These are phyloP conservation scores for Nakazawaea siamensis DNA, from an alignment of 805 yeast genomes.

Conservation along the genomic window DNA sequence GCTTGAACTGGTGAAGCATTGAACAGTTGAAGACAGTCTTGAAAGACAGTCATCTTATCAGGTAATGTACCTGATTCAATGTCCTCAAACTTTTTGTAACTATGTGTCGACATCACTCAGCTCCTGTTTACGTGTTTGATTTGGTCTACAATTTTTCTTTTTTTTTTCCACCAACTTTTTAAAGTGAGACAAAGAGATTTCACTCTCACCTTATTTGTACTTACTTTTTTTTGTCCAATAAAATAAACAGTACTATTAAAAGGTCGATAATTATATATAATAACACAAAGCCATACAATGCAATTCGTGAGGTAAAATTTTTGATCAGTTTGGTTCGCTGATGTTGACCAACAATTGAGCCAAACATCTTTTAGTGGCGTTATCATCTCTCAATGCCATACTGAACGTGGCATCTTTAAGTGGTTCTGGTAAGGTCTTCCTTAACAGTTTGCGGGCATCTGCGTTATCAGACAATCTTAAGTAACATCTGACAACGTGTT, in stretches of 20 bases:
- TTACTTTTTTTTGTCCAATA: too few species aligned
- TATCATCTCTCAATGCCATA: conserved; percentile 72
- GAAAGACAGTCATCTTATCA: conserved; percentile 96
- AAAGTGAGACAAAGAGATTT: too few species aligned
- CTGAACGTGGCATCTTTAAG: conserved; percentile 83
- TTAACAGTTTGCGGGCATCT: conserved; percentile 83
- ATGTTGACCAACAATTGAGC: conserved; percentile 72
- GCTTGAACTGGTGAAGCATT: conserved; percentile 88
- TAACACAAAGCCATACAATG: too few species aligned
- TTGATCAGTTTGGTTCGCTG: conserved; percentile 17
- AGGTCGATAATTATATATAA: too few species aligned
- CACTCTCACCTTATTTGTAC: too few species aligned
- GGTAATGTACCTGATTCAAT: conserved; percentile 59
- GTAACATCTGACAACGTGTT: conserved; percentile 92
- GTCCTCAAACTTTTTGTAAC: conserved; percentile 81
- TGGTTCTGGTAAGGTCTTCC: conserved; percentile 79
- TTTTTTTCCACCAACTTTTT: too few species aligned
- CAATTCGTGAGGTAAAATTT: too few species aligned
- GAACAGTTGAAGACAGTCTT: conserved; percentile 88
- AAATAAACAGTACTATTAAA: too few species aligned
- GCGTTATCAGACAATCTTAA: conserved; percentile 81
- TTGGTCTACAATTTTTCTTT: not conserved
- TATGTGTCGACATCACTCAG: conserved; percentile 70
- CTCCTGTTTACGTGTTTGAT: too few species aligned
- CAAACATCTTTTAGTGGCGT: conserved; percentile 79